Conservation (phyloP, 768 basidiomycete genomes). For the Collybia sordida region DNA sequence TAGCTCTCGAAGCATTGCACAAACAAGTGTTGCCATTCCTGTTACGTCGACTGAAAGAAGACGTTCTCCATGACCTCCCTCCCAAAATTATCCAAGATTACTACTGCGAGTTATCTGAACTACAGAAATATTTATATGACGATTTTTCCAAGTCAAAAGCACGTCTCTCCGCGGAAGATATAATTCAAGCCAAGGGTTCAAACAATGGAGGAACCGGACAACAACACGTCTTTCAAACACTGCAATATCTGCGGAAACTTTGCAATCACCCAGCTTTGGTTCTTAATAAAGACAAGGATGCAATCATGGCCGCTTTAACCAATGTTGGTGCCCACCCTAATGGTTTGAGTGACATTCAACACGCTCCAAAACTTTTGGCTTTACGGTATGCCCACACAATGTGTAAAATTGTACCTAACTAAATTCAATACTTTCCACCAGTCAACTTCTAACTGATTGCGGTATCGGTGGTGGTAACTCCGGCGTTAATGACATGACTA, state of each 20-base stretch:
- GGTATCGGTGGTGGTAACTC: slow-evolving; percentile 72
- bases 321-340: slow-evolving; percentile 48
- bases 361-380: slow-evolving; percentile 93
- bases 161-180: slow-evolving; percentile 59
- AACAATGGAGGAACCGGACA: slow-evolving; percentile 48
- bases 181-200: slow-evolving; percentile 47
- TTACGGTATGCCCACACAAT: slow-evolving; percentile 58
- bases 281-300: slow-evolving; percentile 69
- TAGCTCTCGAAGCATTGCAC: slow-evolving; percentile 93
- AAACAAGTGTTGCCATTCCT: slow-evolving; percentile 99
- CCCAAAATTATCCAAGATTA: slow-evolving; percentile 99
- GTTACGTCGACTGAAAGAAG: slow-evolving; percentile 93
- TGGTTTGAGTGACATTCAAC: slow-evolving; percentile 73
- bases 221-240: slow-evolving; percentile 93
- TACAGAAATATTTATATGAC: slow-evolving; percentile 94
- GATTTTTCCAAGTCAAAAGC: slow-evolving; percentile 86
- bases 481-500: slow-evolving; percentile 50
- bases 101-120: slow-evolving; percentile 93
- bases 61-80: slow-evolving; percentile 92
- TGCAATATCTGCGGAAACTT: slow-evolving; percentile 95
- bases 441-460: slow-evolving; percentile 92
- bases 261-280: slow-evolving; percentile 97
- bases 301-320: slow-evolving; percentile 54
- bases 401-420: slow-evolving; percentile 1
- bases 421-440: slow-evolving; percentile 26